Percentiles rank a stretch among this genome's conserved stretches.
Evolutionary conservation across 768 basidiomycete species (phyloP).

Genomic region (Calocybe indica): DNA sequence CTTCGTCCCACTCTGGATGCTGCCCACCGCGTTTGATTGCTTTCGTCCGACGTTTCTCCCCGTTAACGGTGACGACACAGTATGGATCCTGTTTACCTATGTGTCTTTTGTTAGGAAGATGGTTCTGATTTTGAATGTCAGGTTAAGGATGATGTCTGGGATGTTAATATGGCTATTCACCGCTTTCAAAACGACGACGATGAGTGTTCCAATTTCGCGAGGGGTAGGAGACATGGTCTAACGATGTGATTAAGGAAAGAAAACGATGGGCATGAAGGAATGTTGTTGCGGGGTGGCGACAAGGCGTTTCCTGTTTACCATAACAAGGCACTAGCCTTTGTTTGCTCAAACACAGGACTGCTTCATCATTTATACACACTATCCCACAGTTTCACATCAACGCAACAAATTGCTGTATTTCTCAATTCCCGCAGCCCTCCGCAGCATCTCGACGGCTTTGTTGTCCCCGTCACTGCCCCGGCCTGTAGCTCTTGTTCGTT

Average conservation of each 20-base stretch:
- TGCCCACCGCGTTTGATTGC: constrained; percentile 97
- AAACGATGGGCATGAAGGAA: constrained; percentile 8
- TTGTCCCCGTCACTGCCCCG: constrained; percentile 29
- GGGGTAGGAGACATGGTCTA: constrained; percentile 50
- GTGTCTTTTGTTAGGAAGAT: constrained; percentile 85
- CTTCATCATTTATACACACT: no score
- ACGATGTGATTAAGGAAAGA: background rate
- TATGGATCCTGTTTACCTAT: constrained; percentile 98
- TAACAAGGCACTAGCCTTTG: constrained; percentile 1
- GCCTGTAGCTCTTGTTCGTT: constrained; percentile 47
- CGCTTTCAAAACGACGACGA: constrained; percentile 90
- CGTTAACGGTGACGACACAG: constrained; percentile 72
- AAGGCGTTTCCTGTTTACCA: background rate
- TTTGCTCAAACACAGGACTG: background rate
- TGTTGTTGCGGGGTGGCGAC: background rate
- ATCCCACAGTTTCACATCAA: no score
- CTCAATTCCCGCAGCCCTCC: background rate
- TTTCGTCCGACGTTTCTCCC: constrained; percentile 82
- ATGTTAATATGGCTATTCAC: constrained; percentile 42
- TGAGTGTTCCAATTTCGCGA: constrained; percentile 85
- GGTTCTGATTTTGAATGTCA: constrained; percentile 47
- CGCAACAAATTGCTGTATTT: no score
- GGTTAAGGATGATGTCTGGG: constrained; percentile 6
- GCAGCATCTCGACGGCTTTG: background rate
- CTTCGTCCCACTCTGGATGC: constrained; percentile 99